Base-by-base conservation (phyloP, 768 basidiomycete species). In the Amanita molliuscula region DNA sequence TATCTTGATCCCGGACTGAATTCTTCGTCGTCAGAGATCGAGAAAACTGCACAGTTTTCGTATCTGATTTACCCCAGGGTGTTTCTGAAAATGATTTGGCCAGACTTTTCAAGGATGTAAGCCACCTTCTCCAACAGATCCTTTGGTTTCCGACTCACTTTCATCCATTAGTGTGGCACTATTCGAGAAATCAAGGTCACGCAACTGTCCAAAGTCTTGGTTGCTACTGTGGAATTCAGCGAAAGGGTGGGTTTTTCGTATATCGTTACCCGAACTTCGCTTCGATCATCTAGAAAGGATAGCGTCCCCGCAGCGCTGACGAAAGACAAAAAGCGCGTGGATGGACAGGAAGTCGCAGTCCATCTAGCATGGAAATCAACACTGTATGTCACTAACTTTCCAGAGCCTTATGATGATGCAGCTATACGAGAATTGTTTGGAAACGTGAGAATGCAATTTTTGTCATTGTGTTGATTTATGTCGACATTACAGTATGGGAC, bases 321-420 rank as follows among this genome's bases (percentile, higher is more conserved):
- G 0, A 94, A 91, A 62, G 95, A 99, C 67, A 96, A 95, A 67
- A 96, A 95, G 63, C 79, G 82, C 44, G 58, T 98, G 31, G 73
- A 75, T 41, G 83, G 75, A 0, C 70, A 79, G 42, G 92, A 96
- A 62, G 72, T 97, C 16, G 72, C 78, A 6, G 93, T 98, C 3
- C 84, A 93, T 60, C 72, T 95, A 37, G 92, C 88, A 2, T 96
- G 93, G 93, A 78, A 85, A 56, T 92, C 91, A 3, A 98, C 94
- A 4, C 65, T 99, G 3, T 99, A 94, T 65, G 82, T 96, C 46
- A 94, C 96, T 15, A 99, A 98, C 67, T 98, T 97, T 67, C 85
- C 94, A 0, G 88, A 90, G 61, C 73, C 76, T 15, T 73, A 77
- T 11, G 92, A 96, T 59, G 94, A 98, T 62, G 68, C 69, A 1